Evolutionary conservation across 225 moss, liverwort and hornwort genomes (phyloP).

Genomic region (Climacium dendroides): DNA sequence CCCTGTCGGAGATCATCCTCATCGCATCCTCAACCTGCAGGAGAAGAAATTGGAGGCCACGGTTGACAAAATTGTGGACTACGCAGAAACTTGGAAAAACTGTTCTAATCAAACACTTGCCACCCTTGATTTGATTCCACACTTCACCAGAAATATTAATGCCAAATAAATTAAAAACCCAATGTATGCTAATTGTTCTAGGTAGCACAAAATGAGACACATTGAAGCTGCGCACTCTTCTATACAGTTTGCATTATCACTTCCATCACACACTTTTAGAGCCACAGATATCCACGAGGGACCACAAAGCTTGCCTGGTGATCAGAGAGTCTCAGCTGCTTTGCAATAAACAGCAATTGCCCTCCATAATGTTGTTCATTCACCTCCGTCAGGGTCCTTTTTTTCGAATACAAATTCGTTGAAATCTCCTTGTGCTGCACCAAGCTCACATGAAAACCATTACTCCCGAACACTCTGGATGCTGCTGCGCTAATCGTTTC

Average conservation of each 20-base stretch:
- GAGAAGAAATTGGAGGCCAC: background rate
- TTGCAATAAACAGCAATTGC: constrained; percentile 46
- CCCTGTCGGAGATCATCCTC: constrained; percentile 18
- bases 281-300: background rate
- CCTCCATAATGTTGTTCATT: background rate
- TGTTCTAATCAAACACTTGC: background rate
- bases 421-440: constrained; percentile 16
- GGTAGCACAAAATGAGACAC: background rate
- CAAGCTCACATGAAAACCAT: constrained; percentile 43
- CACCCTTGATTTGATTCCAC: background rate
- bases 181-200: background rate
- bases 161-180: background rate
- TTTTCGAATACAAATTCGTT: background rate
- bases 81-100: background rate
- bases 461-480: constrained; percentile 24
- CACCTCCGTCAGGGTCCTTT: background rate
- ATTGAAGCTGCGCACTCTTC: background rate
- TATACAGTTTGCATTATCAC: background rate
- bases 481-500: constrained; percentile 12
- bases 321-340: constrained; percentile 73
- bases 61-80: background rate
- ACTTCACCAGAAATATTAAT: background rate
- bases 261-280: background rate
- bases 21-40: constrained; percentile 21
- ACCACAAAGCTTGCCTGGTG: constrained; percentile 41